A percentile compares a stretch with the other conserved stretches of the same genome.
phyloP scores from a whole-genome alignment of 495 filamentous ascomycete genomes.

The Aspergillus hancockii region DNA sequence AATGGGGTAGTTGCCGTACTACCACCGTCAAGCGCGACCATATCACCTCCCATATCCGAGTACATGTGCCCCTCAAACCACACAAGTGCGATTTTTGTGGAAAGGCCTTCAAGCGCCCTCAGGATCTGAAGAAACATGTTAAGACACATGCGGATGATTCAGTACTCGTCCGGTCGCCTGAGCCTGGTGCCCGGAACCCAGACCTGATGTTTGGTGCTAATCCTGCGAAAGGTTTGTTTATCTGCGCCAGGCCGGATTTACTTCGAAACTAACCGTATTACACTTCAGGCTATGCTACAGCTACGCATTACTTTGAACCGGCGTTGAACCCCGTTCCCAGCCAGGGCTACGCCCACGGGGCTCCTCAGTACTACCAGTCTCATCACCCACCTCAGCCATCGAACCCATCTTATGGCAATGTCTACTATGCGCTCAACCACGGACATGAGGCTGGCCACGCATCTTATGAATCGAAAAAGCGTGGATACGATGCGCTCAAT shows the following conservation, averaged over 20 bases:
- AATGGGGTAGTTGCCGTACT: slow-evolving; percentile 94
- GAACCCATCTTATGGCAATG: slow-evolving; percentile 65
- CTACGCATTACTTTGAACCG: slow-evolving; percentile 48
- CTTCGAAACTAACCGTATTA: background rate
- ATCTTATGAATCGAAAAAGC: slow-evolving; percentile 70
- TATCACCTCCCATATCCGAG: slow-evolving; percentile 98
- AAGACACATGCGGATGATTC: slow-evolving; percentile 99
- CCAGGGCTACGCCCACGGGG: slow-evolving; percentile 47
- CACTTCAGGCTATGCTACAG: slow-evolving; percentile 37
- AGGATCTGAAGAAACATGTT: slow-evolving; percentile 99
- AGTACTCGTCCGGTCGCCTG: slow-evolving; percentile 76
- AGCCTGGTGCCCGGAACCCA: slow-evolving; percentile 55
- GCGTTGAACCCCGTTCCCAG: slow-evolving; percentile 41
- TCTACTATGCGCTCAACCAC: slow-evolving; percentile 68
- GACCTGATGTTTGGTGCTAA: slow-evolving; percentile 56
- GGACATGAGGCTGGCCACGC: slow-evolving; percentile 45
- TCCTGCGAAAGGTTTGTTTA: slow-evolving; percentile 33
- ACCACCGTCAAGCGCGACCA: slow-evolving; percentile 99
- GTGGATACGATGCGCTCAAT: slow-evolving; percentile 82
- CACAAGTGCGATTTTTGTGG: slow-evolving; percentile 98
- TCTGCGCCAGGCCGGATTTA: slow-evolving; percentile 7
- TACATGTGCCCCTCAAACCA: slow-evolving; percentile 96
- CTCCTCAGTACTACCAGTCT: slow-evolving; percentile 60
- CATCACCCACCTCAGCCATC: slow-evolving; percentile 51
- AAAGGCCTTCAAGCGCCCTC: slow-evolving; percentile 98